Conservation (phyloP, 2,329 filamentous ascomycete species). For the Cladosporium sp. region DNA sequence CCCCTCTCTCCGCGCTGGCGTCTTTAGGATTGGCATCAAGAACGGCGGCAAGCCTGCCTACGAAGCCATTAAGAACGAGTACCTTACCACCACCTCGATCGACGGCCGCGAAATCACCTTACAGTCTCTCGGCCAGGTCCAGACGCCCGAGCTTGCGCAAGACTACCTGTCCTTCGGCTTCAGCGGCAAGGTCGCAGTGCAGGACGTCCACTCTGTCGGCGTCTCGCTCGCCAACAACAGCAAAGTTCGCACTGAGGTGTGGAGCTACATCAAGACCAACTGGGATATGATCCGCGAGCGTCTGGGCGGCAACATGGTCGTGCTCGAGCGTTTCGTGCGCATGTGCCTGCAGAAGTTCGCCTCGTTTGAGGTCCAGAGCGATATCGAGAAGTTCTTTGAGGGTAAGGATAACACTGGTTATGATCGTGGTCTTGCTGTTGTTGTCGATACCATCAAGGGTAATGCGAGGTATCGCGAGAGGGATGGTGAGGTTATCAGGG, state of each 20-base stretch:
- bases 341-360: slow-evolving; percentile 75
- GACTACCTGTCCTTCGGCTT: slow-evolving; percentile 70
- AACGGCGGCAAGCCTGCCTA: slow-evolving; percentile 68
- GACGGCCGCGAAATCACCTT: slow-evolving; percentile 89
- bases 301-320: slow-evolving; percentile 75
- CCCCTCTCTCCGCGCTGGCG: slow-evolving; percentile 72
- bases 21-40: slow-evolving; percentile 76
- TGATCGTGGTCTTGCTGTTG: slow-evolving; percentile 78
- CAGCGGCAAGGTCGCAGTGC: slow-evolving; percentile 76
- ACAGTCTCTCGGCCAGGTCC: slow-evolving; percentile 68
- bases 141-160: slow-evolving; percentile 63
- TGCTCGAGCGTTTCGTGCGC: slow-evolving; percentile 84
- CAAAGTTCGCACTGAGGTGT: slow-evolving; percentile 68
- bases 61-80: slow-evolving; percentile 78
- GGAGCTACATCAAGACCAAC: slow-evolving; percentile 80
- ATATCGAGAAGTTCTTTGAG: slow-evolving; percentile 81
- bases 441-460: slow-evolving; percentile 79
- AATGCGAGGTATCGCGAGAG: slow-evolving; percentile 78
- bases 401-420: slow-evolving; percentile 82
- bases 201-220: slow-evolving; percentile 84
- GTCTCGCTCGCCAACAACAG: slow-evolving; percentile 68
- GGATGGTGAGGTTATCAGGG: slow-evolving; percentile 67
- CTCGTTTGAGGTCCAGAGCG: slow-evolving; percentile 62
- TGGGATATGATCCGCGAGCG: slow-evolving; percentile 71
- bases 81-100: slow-evolving; percentile 73